Base-by-base conservation (phyloP, 2,329 filamentous ascomycete species). In the Rhytidhysteron rufulum region DNA sequence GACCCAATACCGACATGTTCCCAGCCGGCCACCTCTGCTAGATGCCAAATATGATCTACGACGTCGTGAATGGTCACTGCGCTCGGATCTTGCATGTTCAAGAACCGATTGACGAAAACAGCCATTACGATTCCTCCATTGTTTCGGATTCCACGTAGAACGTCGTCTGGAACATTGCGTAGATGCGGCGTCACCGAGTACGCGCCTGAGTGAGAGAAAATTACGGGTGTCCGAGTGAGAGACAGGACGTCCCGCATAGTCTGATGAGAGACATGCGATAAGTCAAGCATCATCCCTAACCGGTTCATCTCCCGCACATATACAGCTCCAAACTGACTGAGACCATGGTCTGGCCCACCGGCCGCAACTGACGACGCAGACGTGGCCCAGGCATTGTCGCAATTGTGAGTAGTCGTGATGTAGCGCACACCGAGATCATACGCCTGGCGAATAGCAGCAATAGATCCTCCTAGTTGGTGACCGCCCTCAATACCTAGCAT, bases 221-320 rank as follows among this genome's bases (percentile, higher is more conserved):
- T 90, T 11, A 90, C 74, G 0, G 89, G 88, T 1, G 89, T 88
- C 41, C 72, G 69, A 55, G 83, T 88, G 5, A 85, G 85, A 4
- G 66, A 57, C 0, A 95, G 75, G 1, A 90, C 85, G 51, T 93
- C 85, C 5, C 80, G 69, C 86, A 91, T 90, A 0, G 88, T 94
- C 43, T 89, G 83, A 40, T 78, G 77, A 51, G 83, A 74, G 17
- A 80, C 79, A 63, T 95, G 89, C 7, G 85, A 77, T 24, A 95
- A 72, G 58, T 95, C 89, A 24, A 95, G 85, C 20, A 95, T 81
- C 81, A 95, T 88, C 17, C 89, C 89, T 2, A 95, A 71, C 3
- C 89, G 78, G 62, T 95, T 95, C 88, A 95, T 95, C 71, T 95
- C 89, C 21, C 71, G 70, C 27, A 95, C 72, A 1, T 95, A 66